A percentile compares a stretch with the other conserved stretches of the same genome.
Evolutionary conservation across 2,329 filamentous ascomycete species (phyloP).

Genomic region (Beauveria sp.): DNA sequence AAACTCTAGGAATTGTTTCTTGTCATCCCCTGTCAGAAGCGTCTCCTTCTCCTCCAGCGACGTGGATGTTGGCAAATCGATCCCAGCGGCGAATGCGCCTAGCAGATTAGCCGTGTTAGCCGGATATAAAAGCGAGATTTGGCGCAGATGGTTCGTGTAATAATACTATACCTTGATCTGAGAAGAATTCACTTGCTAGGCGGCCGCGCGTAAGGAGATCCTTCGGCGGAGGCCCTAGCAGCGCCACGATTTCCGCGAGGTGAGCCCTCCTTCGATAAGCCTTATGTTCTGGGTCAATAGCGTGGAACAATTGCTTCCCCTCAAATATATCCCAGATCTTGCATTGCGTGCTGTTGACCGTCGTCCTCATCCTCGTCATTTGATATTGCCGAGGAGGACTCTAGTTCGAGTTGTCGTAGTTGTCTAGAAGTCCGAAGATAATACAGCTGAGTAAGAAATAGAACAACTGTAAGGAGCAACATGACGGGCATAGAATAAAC

Average conservation of each 20-base stretch:
- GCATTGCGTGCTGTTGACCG: too few species aligned
- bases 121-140: neutral
- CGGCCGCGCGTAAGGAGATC: neutral
- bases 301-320: neutral
- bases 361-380: too few species aligned
- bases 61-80: neutral
- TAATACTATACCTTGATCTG: neutral
- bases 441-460: conserved; percentile 16
- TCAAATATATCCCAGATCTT: neutral
- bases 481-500: conserved; percentile 23
- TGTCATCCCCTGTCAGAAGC: neutral
- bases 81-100: neutral
- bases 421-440: conserved; percentile 45
- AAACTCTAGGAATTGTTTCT: neutral
- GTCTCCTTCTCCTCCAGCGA: neutral
- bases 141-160: neutral
- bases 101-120: neutral
- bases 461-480: conserved; percentile 21
- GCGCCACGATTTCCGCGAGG: neutral
- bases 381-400: conserved; percentile 41
- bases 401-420: conserved; percentile 44
- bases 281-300: neutral
- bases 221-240: neutral
- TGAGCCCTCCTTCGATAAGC: neutral
- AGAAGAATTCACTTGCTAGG: neutral